A percentile compares a stretch with the other conserved stretches of the same genome.
Conservation (phyloP, 2,329 filamentous ascomycete species). For the Botrytis aclada region DNA sequence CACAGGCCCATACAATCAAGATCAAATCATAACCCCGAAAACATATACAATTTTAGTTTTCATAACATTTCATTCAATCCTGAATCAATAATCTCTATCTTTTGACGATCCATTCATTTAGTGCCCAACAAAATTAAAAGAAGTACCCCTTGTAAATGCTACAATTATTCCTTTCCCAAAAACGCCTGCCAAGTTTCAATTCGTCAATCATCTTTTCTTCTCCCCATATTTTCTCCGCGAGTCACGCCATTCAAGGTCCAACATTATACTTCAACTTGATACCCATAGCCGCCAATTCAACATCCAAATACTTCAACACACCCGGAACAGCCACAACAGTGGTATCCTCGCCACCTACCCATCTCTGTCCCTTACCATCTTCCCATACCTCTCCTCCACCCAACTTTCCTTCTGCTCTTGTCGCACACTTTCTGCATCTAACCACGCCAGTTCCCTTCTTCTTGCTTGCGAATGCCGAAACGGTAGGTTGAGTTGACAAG, state of each 20-base stretch:
- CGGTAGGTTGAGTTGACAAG: constrained; percentile 78
- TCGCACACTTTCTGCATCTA: constrained; percentile 75
- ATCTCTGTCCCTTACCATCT: constrained; percentile 80
- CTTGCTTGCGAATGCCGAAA: constrained; percentile 62
- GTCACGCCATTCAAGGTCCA: constrained; percentile 34
- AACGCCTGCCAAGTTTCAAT: constrained; percentile 23
- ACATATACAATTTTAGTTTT: background rate
- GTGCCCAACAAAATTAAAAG: constrained; percentile 3
- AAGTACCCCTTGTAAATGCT: constrained; percentile 26
- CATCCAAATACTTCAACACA: constrained; percentile 88
- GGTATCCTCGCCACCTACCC: constrained; percentile 85
- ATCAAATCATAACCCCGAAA: background rate
- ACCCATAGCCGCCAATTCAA: constrained; percentile 94
- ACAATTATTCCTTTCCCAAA: constrained; percentile 15
- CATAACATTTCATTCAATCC: background rate
- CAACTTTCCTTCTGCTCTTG: constrained; percentile 37
- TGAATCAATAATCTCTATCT: background rate
- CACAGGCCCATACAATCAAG: background rate
- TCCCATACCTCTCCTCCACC: constrained; percentile 81
- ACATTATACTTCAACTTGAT: constrained; percentile 92
- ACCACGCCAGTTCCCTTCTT: constrained; percentile 67
- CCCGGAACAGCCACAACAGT: constrained; percentile 90
- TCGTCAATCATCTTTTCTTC: constrained; percentile 1
- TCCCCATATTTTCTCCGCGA: background rate
- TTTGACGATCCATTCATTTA: background rate